Evolutionary conservation across 495 filamentous ascomycete species (phyloP).

Genomic region (Ramalina intermedia): DNA sequence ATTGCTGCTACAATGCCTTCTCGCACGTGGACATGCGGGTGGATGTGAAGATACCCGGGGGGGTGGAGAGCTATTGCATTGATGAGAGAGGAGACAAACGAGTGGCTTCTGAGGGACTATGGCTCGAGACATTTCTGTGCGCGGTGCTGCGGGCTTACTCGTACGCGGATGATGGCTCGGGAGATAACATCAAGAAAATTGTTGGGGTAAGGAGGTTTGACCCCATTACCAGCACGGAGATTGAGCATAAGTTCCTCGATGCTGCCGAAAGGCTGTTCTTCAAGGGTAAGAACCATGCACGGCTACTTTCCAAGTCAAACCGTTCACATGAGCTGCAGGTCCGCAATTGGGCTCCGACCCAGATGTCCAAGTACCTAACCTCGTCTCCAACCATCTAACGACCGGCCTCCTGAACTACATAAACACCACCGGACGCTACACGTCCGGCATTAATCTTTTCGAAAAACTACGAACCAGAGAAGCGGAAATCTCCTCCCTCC

Average conservation of each 20-base stretch:
- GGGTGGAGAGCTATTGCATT: conserved; percentile 88
- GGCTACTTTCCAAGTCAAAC: not conserved
- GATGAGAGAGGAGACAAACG: conserved; percentile 87
- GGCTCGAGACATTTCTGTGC: conserved; percentile 95
- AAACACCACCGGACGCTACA: conserved; percentile 83
- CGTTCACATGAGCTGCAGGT: conserved; percentile 36
- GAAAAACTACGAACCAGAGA: conserved; percentile 87
- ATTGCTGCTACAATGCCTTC: conserved; percentile 99
- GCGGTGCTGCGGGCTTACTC: conserved; percentile 85
- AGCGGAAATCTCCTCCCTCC: conserved; percentile 82
- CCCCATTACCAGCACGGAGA: conserved; percentile 90
- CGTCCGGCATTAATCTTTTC: conserved; percentile 94
- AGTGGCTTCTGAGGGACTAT: conserved; percentile 78
- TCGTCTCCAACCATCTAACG: conserved; percentile 91
- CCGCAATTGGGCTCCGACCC: conserved; percentile 95
- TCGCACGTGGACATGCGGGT: conserved; percentile 97
- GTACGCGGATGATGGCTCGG: conserved; percentile 87
- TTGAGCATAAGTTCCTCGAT: conserved; percentile 90
- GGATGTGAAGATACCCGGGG: conserved; percentile 88
- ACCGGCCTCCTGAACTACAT: conserved; percentile 92
- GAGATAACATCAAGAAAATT: conserved; percentile 84
- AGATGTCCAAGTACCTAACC: conserved; percentile 91
- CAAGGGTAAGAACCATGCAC: conserved; percentile 41
- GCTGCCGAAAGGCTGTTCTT: conserved; percentile 93
- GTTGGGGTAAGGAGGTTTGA: conserved; percentile 92